Evolutionary conservation across 2,329 filamentous ascomycete genomes (phyloP).

Genomic region (Fusarium haematococcum): DNA sequence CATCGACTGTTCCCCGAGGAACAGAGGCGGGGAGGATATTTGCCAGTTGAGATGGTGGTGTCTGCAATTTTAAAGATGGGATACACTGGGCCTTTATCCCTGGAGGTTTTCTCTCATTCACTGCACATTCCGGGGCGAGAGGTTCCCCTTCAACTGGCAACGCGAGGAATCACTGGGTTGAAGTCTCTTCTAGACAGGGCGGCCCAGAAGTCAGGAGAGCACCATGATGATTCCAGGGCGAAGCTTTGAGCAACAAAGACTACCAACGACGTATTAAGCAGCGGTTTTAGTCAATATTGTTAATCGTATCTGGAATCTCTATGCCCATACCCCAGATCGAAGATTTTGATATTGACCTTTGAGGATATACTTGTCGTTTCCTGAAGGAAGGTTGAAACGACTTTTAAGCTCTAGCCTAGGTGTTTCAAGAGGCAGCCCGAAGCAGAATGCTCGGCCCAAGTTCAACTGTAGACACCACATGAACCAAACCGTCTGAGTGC

Average conservation of each 20-base stretch:
- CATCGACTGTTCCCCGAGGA: constrained; percentile 21
- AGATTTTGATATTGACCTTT: neutral
- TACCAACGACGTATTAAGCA: neutral
- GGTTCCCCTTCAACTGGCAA: constrained; percentile 6
- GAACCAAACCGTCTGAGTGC: too few species aligned
- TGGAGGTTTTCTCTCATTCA: constrained; percentile 26
- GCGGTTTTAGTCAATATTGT: neutral
- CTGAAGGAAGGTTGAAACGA: too few species aligned
- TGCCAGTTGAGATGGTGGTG: constrained; percentile 24
- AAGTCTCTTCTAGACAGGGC: neutral
- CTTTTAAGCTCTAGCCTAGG: too few species aligned
- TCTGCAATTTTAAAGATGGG: constrained; percentile 17
- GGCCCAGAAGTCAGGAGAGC: too few species aligned
- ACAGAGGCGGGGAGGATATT: constrained; percentile 15
- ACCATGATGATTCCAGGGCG: neutral
- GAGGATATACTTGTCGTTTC: too few species aligned
- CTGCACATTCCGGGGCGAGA: constrained; percentile 5
- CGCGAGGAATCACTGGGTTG: neutral
- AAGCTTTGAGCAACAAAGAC: neutral
- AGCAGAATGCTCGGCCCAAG: too few species aligned
- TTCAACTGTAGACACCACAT: too few species aligned
- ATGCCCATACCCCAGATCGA: neutral
- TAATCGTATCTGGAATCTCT: neutral
- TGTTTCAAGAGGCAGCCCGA: too few species aligned
- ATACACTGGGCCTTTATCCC: constrained; percentile 24